phyloP scores from a whole-genome alignment of 768 basidiomycete species.

The Pisolithus marmoratus region DNA sequence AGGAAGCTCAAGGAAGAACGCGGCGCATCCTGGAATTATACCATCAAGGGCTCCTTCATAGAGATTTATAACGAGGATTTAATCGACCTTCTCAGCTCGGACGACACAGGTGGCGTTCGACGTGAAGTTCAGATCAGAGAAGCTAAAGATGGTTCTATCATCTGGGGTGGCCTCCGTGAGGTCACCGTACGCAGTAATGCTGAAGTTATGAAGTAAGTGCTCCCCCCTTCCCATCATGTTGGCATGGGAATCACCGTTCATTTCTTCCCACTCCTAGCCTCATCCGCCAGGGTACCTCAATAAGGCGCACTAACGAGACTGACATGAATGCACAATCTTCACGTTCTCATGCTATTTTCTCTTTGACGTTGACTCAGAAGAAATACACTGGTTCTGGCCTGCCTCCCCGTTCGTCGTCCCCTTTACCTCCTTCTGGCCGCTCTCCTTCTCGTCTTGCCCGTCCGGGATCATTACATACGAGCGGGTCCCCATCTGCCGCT shows the following conservation, averaged over 20 bases:
- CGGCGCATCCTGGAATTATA: slow-evolving; percentile 68
- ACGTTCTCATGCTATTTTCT: slow-evolving; percentile 98
- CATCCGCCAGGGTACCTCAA: slow-evolving; percentile 82
- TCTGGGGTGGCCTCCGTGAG: slow-evolving; percentile 95
- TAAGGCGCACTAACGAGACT: slow-evolving; percentile 93
- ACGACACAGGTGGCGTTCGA: slow-evolving; percentile 57
- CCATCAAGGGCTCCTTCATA: slow-evolving; percentile 86
- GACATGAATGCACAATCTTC: slow-evolving; percentile 99
- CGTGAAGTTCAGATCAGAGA: slow-evolving; percentile 94
- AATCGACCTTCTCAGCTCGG: slow-evolving; percentile 83
- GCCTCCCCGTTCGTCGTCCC: slow-evolving; percentile 73
- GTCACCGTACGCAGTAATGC: slow-evolving; percentile 74
- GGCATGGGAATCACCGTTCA: slow-evolving; percentile 5
- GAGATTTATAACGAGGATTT: slow-evolving; percentile 99
- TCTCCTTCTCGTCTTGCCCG: slow-evolving; percentile 75
- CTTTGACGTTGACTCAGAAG: slow-evolving; percentile 88
- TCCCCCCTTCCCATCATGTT: slow-evolving; percentile 4
- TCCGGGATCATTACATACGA: slow-evolving; percentile 70
- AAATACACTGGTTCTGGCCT: slow-evolving; percentile 68
- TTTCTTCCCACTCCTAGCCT: slow-evolving; percentile 46
- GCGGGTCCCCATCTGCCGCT: slow-evolving; percentile 29
- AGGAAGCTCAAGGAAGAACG: slow-evolving; percentile 75
- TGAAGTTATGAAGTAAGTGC: slow-evolving; percentile 89
- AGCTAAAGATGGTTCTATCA: slow-evolving; percentile 94
- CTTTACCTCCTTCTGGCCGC: slow-evolving; percentile 66